These are phyloP conservation scores for Phanerochaete carnosa DNA, from an alignment of 768 basidiomycete genomes.

Conservation along the genomic window DNA sequence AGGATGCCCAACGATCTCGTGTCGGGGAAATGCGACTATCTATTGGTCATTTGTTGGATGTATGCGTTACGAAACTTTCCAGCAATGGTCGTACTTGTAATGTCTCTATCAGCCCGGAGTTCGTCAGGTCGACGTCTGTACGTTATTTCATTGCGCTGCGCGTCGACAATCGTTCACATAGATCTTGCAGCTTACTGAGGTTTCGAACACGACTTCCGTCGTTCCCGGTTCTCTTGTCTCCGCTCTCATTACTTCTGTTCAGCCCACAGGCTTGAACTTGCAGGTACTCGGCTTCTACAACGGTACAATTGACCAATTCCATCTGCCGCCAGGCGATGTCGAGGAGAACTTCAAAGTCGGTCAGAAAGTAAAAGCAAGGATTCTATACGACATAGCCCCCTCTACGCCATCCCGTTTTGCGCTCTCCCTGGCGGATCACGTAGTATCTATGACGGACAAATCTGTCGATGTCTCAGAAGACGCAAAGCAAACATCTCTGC, in stretches of 20 bases:
- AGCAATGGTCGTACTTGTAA: conserved; percentile 79
- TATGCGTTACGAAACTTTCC: conserved; percentile 63
- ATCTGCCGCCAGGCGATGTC: conserved; percentile 49
- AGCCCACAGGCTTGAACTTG: conserved; percentile 74
- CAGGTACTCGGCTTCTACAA: conserved; percentile 92
- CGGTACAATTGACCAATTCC: conserved; percentile 82
- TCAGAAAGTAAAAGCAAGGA: conserved; percentile 77
- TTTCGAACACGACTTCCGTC: conserved; percentile 73
- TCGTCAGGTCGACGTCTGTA: conserved; percentile 55
- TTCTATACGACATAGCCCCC: conserved; percentile 74
- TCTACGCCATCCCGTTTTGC: conserved; percentile 78
- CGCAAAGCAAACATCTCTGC: conserved; percentile 30
- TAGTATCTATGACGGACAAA: conserved; percentile 53
- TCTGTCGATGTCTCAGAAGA: conserved; percentile 23
- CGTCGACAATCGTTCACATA: neutral
- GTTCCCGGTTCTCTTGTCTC: conserved; percentile 86
- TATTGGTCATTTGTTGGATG: conserved; percentile 66
- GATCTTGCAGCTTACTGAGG: conserved; percentile 62
- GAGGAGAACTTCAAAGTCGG: conserved; percentile 54
- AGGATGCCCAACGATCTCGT: conserved; percentile 36
- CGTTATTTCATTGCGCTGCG: conserved; percentile 19
- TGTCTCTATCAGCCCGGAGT: conserved; percentile 51
- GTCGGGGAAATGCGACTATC: conserved; percentile 46
- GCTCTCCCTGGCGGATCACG: conserved; percentile 72
- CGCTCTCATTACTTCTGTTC: conserved; percentile 73